These are phyloP conservation scores for Alternaria angustiovoidea DNA, from an alignment of 2,329 filamentous ascomycete species.

Conservation along the genomic window DNA sequence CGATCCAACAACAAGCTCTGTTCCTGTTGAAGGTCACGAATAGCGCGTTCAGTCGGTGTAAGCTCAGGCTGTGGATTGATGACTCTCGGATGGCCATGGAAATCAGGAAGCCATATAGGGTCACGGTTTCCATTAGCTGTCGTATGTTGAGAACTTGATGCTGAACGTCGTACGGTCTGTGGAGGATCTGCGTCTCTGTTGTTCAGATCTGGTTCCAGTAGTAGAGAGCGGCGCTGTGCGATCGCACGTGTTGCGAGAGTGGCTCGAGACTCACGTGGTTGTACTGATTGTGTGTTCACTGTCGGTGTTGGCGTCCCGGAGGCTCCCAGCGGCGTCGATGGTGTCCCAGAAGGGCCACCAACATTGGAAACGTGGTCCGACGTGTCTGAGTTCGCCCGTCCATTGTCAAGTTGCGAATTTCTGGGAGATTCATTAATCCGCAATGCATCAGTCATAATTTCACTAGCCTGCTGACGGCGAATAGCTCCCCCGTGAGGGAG, in stretches of 20 bases:
- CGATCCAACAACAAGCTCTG: not conserved
- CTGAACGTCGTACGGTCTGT: not conserved
- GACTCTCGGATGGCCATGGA: not conserved
- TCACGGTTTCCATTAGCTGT: not conserved
- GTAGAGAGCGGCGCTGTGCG: slow-evolving; percentile 1
- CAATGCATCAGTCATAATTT: not conserved
- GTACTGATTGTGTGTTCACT: not conserved
- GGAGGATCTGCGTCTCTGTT: not conserved
- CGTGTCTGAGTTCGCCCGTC: not conserved
- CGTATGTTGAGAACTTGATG: not conserved
- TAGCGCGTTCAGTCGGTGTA: not conserved
- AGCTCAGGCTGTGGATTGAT: not conserved
- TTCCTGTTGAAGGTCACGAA: not conserved
- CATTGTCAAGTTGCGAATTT: not conserved
- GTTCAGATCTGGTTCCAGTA: not conserved
- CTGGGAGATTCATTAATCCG: not conserved
- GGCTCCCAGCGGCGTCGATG: not conserved
- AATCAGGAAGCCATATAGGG: not conserved
- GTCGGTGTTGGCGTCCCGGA: not conserved
- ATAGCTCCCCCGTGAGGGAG: not conserved
- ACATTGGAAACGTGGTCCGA: not conserved
- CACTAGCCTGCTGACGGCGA: not conserved
- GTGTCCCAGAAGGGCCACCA: not conserved
- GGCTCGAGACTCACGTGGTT: slow-evolving; percentile 4
- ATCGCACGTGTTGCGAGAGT: slow-evolving; percentile 4